Evolutionary conservation across 2,329 filamentous ascomycete genomes (phyloP), one percentile per base, ranked within the genome.

Genomic region (Falciphora oryzae): DNA sequence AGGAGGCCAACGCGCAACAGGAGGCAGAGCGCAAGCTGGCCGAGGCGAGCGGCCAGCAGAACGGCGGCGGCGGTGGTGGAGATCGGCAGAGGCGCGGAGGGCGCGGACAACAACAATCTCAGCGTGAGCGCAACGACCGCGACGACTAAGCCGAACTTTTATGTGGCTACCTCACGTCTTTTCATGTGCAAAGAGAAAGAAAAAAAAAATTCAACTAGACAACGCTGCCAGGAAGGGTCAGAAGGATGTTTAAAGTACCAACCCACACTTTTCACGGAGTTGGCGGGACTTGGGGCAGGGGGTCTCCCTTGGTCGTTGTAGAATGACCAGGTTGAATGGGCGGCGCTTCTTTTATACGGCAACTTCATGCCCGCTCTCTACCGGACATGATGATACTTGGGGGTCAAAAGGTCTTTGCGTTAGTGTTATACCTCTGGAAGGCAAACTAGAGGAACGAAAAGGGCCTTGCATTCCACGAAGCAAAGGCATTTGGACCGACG

Each of bases 1-100:
- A 96, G 81, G 89, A 96, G 82, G 83, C 89, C 78, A 89, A 91
- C 72, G 93, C 90, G 70, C 77, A 83, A 69, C 87, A 87, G 75
- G 88, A 91, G 75, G 77, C 86, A 29, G 90, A 92, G 79, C 83
- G 87, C 71, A 91, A 91, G 64, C 66, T 71, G 56, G 67, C 65
- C 66, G 65, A 65, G 60, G 71, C 73, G 22, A 73, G 73, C 50
- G 75, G 75, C 57, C 69, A 69, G 66, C 69, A 71, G 63, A 68
- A 69, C 53, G 69, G 68, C 44, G 70, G 71, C 59, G 69, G 67
- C 16, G 68, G 59, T 62, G 68, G 72, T 53, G 70, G 71, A 65
- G 71, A 71, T 16, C 70, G 70, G 28, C 63, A 65, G 62, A 65
- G 65, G 32, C 29, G 59, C 59, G 65, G 66, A n/a, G 65, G 65